phyloP scores from a whole-genome alignment of 176 grass and related monocot genomes.

The Ensete ventricosum region DNA sequence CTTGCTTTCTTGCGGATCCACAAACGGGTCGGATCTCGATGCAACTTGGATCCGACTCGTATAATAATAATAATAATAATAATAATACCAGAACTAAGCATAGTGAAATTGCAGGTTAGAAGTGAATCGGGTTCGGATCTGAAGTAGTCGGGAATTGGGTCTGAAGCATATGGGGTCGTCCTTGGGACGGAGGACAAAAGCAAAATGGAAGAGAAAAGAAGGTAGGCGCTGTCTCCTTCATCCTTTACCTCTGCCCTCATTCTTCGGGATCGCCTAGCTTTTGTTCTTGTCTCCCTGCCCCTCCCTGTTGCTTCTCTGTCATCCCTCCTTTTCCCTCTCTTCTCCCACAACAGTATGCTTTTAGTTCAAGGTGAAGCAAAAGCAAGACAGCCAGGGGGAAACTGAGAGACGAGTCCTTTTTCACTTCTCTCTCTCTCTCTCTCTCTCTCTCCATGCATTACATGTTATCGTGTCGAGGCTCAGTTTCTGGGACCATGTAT shows the following conservation, averaged over 20 bases:
- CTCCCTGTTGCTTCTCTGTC: neutral
- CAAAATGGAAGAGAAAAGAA: neutral
- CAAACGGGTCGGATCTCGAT: neutral
- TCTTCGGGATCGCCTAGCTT: slow-evolving; percentile 5
- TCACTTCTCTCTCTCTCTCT: neutral
- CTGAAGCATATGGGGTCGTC: no score
- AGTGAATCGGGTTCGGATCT: neutral
- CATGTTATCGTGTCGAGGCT: neutral
- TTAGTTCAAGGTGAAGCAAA: neutral
- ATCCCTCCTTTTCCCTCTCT: neutral
- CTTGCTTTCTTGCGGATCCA: neutral
- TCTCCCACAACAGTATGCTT: neutral
- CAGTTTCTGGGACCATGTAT: neutral
- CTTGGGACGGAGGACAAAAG: neutral
- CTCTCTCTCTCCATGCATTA: neutral
- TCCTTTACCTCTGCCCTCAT: slow-evolving; percentile 1
- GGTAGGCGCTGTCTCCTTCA: slow-evolving; percentile 6
- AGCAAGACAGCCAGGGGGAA: neutral
- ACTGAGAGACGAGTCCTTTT: neutral
- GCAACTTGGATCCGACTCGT: neutral
- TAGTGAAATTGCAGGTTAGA: no score
- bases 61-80: no score
- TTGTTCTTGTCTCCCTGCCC: neutral
- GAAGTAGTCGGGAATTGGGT: no score
- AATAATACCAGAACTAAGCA: no score